Evolutionary conservation across 2,329 filamentous ascomycete genomes (phyloP), one percentile per base, ranked within the genome.

Genomic region (Arthrobotrys megalospora): DNA sequence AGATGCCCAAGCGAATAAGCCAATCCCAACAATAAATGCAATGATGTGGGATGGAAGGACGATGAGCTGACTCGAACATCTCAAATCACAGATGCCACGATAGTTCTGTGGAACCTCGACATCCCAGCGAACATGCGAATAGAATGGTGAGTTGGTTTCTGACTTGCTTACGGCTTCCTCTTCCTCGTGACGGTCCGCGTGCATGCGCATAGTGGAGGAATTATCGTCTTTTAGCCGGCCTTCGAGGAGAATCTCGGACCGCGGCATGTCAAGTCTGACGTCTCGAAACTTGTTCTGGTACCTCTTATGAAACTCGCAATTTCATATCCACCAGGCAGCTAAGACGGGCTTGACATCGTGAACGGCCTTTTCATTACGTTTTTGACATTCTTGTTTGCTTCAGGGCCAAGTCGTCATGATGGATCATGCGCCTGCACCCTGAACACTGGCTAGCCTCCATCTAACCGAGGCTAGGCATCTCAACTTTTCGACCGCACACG

Each of bases 121-220:
- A 96, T 85, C 85, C 88, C 6, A 91, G 92, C 80, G 93, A 96
- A 85, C 93, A 93, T 87, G 93, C 93, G 6, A 93, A 91, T 82
- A 87, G 92, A 60, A 96, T 96, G 92, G 76, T 79, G 67, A 72
- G 76, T 58, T 36, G 14, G 28, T 68, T 68, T 34, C 58, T 36
- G 52, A n/a, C 16, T 14, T 21, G 41, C 52, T 68, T 78, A 66
- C 70, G 21, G 36, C 14, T 14, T 28, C 41, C 21, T 24, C 60
- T 48, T n/a, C 71, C 71, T 62, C 58, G 72, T 69, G 72, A 76
- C 48, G 64, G 48, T 45, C 36, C 11, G 55, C 55, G 55, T 60
- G 55, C 55, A 41, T 73, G 67, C 43, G 24, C 47, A 38, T 34
- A 50, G 3, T 66, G 69, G 69, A 66, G 62, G 55, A 66, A 73